A percentile compares a stretch with the other conserved stretches of the same genome.
phyloP scores from a whole-genome alignment of 495 filamentous ascomycete genomes.

The Margaritispora aquatica region DNA sequence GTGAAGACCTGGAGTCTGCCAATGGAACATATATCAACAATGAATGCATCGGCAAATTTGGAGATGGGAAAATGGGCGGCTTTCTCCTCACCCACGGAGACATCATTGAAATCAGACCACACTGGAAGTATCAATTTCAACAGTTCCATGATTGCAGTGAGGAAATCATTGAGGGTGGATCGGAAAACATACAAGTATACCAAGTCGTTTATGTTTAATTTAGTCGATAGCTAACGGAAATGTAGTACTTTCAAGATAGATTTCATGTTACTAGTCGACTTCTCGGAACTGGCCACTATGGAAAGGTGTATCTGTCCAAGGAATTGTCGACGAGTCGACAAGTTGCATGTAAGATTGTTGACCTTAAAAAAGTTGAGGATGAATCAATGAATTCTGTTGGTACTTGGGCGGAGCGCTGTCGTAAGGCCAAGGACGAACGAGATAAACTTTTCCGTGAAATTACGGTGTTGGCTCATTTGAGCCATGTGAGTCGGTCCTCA shows the following conservation, averaged over 20 bases:
- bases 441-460: slow-evolving; percentile 40
- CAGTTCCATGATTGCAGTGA: slow-evolving; percentile 18
- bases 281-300: slow-evolving; percentile 80
- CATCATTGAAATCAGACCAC: slow-evolving; percentile 35
- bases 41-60: slow-evolving; percentile 34
- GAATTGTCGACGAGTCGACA: slow-evolving; percentile 59
- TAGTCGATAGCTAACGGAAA: neutral
- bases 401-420: slow-evolving; percentile 5
- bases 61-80: slow-evolving; percentile 25
- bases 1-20: slow-evolving; percentile 48
- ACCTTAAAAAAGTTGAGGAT: slow-evolving; percentile 21
- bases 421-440: slow-evolving; percentile 16
- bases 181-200: slow-evolving; percentile 25
- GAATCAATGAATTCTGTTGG: neutral
- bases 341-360: slow-evolving; percentile 71
- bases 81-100: slow-evolving; percentile 52
- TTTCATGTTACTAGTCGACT: slow-evolving; percentile 47
- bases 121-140: slow-evolving; percentile 30
- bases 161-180: slow-evolving; percentile 6
- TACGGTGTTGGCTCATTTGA: slow-evolving; percentile 47
- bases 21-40: slow-evolving; percentile 53
- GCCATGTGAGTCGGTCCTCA: slow-evolving; percentile 44
- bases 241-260: slow-evolving; percentile 41
- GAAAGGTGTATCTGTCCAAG: slow-evolving; percentile 73
- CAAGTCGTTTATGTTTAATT: no score